Percentiles rank a stretch among this genome's conserved stretches.
Evolutionary conservation across 208 protist species (phyloP).

Genomic region (Leptomonas pyrrhocoris): DNA sequence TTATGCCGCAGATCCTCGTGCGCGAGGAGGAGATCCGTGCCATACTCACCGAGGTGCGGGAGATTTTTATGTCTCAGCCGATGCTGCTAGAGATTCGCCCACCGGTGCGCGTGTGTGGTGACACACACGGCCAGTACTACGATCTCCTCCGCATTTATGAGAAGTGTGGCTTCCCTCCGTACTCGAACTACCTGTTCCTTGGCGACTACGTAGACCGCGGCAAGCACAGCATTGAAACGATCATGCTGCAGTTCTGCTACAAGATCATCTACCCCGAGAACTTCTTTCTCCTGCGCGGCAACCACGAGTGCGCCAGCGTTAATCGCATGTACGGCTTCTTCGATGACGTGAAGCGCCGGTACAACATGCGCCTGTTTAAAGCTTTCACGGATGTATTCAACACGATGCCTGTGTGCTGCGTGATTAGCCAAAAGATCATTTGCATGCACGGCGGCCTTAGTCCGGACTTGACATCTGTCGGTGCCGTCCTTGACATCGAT

Average conservation of each 20-base stretch:
- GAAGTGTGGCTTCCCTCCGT: constrained; percentile 98
- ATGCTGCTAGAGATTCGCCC: constrained; percentile 89
- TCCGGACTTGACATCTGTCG: constrained; percentile 95
- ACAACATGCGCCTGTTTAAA: too few relatives aligned
- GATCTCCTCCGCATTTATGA: constrained; percentile 99
- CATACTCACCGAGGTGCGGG: constrained; percentile 62
- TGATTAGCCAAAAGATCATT: constrained; percentile 99
- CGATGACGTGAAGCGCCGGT: constrained; percentile 96
- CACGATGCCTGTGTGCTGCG: constrained; percentile 98
- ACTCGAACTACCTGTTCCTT: constrained; percentile 99
- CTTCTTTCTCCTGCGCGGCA: constrained; percentile 99
- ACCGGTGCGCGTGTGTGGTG: constrained; percentile 92
- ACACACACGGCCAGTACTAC: constrained; percentile 99
- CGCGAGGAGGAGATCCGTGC: constrained; percentile 84
- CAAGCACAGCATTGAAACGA: constrained; percentile 95
- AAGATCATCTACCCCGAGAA: constrained; percentile 98
- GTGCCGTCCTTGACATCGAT: constrained; percentile 95
- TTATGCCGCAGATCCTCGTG: constrained; percentile 84
- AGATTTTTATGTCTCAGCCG: constrained; percentile 92
- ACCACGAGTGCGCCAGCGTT: constrained; percentile 98
- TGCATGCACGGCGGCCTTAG: constrained; percentile 99
- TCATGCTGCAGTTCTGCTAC: too few relatives aligned
- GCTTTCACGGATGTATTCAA: constrained; percentile 99
- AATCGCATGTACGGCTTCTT: constrained; percentile 99
- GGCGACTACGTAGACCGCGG: constrained; percentile 99